Evolutionary conservation across 2,329 filamentous ascomycete species (phyloP).

Genomic region (Trichoderma atrobrunneum): DNA sequence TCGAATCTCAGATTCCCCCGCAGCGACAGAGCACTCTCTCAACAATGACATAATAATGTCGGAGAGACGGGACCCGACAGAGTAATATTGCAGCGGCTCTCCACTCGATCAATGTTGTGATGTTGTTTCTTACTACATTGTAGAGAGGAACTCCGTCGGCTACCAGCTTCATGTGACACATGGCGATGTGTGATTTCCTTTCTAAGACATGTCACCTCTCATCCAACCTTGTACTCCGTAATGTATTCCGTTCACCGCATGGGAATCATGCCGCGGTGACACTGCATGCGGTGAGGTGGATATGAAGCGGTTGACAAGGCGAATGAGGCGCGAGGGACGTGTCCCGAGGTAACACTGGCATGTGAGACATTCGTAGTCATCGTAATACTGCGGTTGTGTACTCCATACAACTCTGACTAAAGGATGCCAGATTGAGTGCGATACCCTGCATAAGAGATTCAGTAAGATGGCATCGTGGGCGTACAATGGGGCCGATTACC

Average conservation of each 20-base stretch:
- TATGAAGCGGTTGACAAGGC: background rate
- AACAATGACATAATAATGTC: background rate
- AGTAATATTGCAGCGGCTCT: background rate
- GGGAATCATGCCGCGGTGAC: background rate
- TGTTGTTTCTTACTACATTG: background rate
- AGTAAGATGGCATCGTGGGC: background rate
- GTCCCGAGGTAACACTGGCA: background rate
- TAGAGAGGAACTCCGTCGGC: background rate
- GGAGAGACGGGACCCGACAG: fast-evolving
- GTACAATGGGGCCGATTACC: background rate
- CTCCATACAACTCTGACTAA: background rate
- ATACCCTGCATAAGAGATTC: background rate
- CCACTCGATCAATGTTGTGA: too few relatives aligned
- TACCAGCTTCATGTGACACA: background rate
- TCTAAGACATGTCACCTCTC: background rate
- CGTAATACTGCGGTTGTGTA: background rate
- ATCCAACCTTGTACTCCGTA: background rate
- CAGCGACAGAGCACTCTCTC: background rate
- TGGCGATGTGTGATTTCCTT: background rate
- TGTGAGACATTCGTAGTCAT: background rate
- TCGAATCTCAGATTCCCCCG: background rate
- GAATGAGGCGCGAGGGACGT: background rate
- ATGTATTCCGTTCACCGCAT: background rate
- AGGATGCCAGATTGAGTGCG: background rate
- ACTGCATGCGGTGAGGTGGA: background rate